These are phyloP conservation scores for Aspergillus cejpii DNA, from an alignment of 2,329 filamentous ascomycete genomes.

Conservation along the genomic window DNA sequence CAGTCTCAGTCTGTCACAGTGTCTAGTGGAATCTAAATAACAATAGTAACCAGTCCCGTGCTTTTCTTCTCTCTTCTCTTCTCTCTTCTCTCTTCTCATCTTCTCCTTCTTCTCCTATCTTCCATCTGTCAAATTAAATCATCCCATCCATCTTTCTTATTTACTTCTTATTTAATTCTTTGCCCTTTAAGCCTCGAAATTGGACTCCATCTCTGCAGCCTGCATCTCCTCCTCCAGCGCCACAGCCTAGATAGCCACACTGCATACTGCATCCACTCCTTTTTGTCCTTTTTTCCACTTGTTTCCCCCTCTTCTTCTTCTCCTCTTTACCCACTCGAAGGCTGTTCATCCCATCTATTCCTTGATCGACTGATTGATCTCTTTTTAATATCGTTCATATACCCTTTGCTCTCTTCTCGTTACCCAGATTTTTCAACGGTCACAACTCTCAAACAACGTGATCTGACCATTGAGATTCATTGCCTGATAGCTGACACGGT, in stretches of 20 bases:
- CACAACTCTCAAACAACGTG: too few species aligned
- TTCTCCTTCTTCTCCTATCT: neutral
- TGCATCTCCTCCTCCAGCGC: slow-evolving; percentile 2
- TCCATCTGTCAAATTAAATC: neutral
- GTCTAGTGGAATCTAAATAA: too few species aligned
- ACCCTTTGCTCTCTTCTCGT: neutral
- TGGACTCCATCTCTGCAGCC: too few species aligned
- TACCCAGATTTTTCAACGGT: too few species aligned
- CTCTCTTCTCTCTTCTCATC: slow-evolving; percentile 2
- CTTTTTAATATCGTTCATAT: neutral
- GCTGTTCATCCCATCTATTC: neutral
- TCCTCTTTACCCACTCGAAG: slow-evolving; percentile 2
- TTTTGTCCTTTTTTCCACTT: slow-evolving; percentile 5
- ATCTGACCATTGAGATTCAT: too few species aligned
- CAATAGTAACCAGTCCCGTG: too few species aligned
- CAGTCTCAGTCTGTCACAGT: too few species aligned
- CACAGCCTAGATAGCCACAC: slow-evolving; percentile 8
- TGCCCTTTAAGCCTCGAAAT: too few species aligned
- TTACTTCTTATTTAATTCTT: neutral
- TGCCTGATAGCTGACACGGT: too few species aligned
- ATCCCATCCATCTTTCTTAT: neutral
- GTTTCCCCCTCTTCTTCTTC: slow-evolving; percentile 3
- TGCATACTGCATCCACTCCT: slow-evolving; percentile 3
- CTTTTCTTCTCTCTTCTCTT: slow-evolving; percentile 6
- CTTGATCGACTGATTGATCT: neutral